These are phyloP conservation scores for Dothidotthia symphoricarpi DNA, from an alignment of 2,329 filamentous ascomycete species.

Conservation along the genomic window DNA sequence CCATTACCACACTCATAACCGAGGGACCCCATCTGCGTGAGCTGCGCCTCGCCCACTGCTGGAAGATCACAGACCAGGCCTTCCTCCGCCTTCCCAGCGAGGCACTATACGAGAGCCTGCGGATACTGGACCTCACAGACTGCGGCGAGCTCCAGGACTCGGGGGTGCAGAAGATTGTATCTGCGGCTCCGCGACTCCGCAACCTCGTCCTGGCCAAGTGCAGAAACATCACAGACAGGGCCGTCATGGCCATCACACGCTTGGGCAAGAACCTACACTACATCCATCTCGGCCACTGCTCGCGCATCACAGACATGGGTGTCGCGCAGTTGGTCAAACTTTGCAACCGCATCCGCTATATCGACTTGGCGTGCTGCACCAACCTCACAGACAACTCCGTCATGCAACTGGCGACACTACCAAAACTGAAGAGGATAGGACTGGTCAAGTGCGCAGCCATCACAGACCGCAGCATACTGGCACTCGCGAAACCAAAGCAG, in stretches of 20 bases:
- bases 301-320: constrained; percentile 83
- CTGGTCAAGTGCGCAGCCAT: constrained; percentile 91
- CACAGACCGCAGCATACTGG: constrained; percentile 84
- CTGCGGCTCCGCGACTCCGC: constrained; percentile 79
- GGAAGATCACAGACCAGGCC: constrained; percentile 79
- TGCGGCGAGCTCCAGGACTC: constrained; percentile 81
- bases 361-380: constrained; percentile 92
- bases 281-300: constrained; percentile 91
- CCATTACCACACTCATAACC: constrained; percentile 76
- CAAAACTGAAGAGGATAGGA: constrained; percentile 91
- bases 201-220: constrained; percentile 96
- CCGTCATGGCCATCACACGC: constrained; percentile 81
- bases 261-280: constrained; percentile 97
- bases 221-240: constrained; percentile 82
- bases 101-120: constrained; percentile 76
- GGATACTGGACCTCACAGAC: constrained; percentile 90
- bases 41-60: constrained; percentile 80
- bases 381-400: constrained; percentile 87
- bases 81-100: constrained; percentile 74
- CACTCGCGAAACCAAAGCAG: constrained; percentile 69
- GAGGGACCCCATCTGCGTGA: constrained; percentile 84
- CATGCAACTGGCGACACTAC: constrained; percentile 76
- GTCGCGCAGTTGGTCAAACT: constrained; percentile 78
- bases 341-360: constrained; percentile 95
- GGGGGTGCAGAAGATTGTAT: constrained; percentile 84